These are phyloP conservation scores for Mycena kentingensis DNA, from an alignment of 768 basidiomycete genomes.

Conservation along the genomic window DNA sequence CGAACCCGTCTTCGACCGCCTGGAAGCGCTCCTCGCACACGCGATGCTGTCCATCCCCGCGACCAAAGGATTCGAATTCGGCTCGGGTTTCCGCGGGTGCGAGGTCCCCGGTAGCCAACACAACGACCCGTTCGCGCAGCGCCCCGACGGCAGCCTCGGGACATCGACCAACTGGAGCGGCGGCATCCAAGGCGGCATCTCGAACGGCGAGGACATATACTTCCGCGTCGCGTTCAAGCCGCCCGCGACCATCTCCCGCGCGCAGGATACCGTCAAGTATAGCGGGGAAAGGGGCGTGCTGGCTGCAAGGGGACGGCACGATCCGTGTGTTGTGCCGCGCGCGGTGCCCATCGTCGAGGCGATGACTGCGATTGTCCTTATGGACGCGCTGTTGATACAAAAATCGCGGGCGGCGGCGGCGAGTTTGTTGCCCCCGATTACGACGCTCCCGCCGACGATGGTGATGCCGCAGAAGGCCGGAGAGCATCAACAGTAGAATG, in stretches of 20 bases:
- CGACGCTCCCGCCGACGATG: slow-evolving; percentile 93
- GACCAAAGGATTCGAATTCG: slow-evolving; percentile 97
- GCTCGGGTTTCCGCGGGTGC: slow-evolving; percentile 93
- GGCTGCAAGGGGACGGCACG: slow-evolving; percentile 91
- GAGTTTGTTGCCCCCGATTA: slow-evolving; percentile 77
- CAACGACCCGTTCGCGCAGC: slow-evolving; percentile 83
- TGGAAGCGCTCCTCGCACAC: slow-evolving; percentile 92
- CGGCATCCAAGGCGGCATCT: slow-evolving; percentile 96
- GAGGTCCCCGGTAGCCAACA: slow-evolving; percentile 91
- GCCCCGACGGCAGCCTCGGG: slow-evolving; percentile 68
- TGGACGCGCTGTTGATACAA: slow-evolving; percentile 92
- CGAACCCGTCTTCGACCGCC: slow-evolving; percentile 98
- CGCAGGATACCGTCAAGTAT: slow-evolving; percentile 89
- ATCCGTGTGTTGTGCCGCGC: slow-evolving; percentile 96
- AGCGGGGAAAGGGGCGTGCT: slow-evolving; percentile 87
- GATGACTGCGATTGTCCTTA: slow-evolving; percentile 94
- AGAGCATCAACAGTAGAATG: too few species aligned
- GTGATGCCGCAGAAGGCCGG: slow-evolving; percentile 52
- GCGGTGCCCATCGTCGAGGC: slow-evolving; percentile 98
- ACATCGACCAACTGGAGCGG: slow-evolving; percentile 96
- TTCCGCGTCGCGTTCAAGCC: slow-evolving; percentile 98
- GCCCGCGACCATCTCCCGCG: slow-evolving; percentile 94
- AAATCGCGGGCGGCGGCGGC: slow-evolving; percentile 78
- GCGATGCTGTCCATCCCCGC: slow-evolving; percentile 99
- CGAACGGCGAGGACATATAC: slow-evolving; percentile 96